Evolutionary conservation across 2,329 filamentous ascomycete genomes (phyloP).

Genomic region (Hirsutella minnesotensis): DNA sequence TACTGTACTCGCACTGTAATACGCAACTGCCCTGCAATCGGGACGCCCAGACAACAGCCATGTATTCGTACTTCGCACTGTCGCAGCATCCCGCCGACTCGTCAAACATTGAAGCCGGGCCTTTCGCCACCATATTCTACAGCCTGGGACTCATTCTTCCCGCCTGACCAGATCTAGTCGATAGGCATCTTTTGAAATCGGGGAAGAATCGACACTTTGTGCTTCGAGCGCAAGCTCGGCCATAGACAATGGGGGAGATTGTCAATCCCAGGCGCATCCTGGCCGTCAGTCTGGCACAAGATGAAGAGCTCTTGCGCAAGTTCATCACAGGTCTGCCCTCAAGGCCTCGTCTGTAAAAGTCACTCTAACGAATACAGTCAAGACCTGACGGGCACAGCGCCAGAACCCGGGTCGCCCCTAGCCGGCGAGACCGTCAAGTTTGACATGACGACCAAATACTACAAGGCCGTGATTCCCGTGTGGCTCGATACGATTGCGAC

Average conservation of each 20-base stretch:
- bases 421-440: constrained; percentile 50
- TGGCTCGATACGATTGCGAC: constrained; percentile 53
- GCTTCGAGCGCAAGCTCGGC: too few relatives aligned
- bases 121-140: too few relatives aligned
- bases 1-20: too few relatives aligned
- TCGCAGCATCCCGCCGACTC: too few relatives aligned
- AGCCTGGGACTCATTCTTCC: too few relatives aligned
- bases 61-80: too few relatives aligned
- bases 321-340: constrained; percentile 39
- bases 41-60: too few relatives aligned
- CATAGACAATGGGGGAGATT: constrained; percentile 26
- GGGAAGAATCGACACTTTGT: too few relatives aligned
- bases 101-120: too few relatives aligned
- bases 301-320: constrained; percentile 31
- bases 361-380: neutral
- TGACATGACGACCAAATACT: constrained; percentile 46
- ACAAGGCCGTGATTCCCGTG: constrained; percentile 46
- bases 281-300: constrained; percentile 39
- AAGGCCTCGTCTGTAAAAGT: neutral
- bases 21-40: too few relatives aligned
- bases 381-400: constrained; percentile 42
- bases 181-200: too few relatives aligned
- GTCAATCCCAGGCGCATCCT: constrained; percentile 44
- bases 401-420: constrained; percentile 28
- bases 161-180: too few relatives aligned